Evolutionary conservation across 805 yeast species (phyloP), one percentile per base, ranked within the genome.

Genomic region (Sugiyamaella mastotermitis): DNA sequence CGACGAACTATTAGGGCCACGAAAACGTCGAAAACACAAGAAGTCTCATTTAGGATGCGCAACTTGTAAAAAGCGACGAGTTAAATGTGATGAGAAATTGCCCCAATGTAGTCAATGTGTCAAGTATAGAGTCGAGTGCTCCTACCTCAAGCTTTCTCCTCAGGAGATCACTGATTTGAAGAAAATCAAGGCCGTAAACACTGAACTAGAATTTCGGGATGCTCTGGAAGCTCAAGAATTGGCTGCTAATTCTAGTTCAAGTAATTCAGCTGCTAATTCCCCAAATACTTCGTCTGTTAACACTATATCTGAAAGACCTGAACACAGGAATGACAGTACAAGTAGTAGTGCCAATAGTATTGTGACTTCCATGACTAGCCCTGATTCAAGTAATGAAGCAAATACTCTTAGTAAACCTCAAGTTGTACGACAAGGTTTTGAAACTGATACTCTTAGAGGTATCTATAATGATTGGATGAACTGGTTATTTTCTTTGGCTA

Each of bases 61-160:
- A 3, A 76, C 78, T 15, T 78, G 84, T 57, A 77, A 78, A 50
- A 63, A 67, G 34, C 66, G 83, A 28, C 64, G 81, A 27, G 74
- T 78, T 52, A 78, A 78, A 48, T 78, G 84, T 55, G 82, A 78
- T 55, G 84, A 78, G 55, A 60, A 63, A 21, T 61, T 74, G n/a
- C 83, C 83, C 2, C 60, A 63, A 35, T 78, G 85, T 49, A 56
- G 58, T 36, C 76, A 76, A 49, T 78, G 84, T 52, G 48, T 60
- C 22, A 64, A 72, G 46, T 64, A 66, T 37, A 66, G 68, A 38
- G 56, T 69, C 15, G 55, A 56, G 13, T 74, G 80, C 51, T 72
- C 78, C 0, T 74, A 74, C 48, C 48, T 68, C 28, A 58, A 63
- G 16, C 47, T 76, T 25, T 74, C 74, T 45, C 65, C 66, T 3